A percentile compares a stretch with the other conserved stretches of the same genome.
Evolutionary conservation across 2,329 filamentous ascomycete genomes (phyloP).

Genomic region (Pseudogymnoascus sp.): DNA sequence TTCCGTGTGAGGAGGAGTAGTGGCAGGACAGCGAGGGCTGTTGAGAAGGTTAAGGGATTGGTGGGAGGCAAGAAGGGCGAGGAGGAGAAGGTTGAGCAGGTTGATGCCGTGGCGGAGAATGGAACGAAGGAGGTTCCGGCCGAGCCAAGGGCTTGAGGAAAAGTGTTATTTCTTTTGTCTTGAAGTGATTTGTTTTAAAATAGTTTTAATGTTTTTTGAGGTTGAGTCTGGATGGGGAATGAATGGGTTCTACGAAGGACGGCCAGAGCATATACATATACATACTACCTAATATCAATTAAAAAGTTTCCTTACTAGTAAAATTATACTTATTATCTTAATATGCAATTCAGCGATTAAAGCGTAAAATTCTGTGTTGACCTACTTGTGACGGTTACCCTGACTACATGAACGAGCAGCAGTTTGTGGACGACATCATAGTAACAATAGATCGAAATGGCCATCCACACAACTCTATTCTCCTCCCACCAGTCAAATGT

Average conservation of each 20-base stretch:
- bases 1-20: slow-evolving; percentile 28
- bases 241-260: not conserved
- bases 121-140: not conserved
- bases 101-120: not conserved
- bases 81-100: not conserved
- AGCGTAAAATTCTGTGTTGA: not conserved
- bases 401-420: not conserved
- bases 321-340: not conserved
- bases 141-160: not conserved
- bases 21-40: not conserved
- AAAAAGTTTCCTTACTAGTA: not conserved
- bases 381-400: not conserved
- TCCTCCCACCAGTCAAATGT: not conserved
- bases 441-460: not conserved
- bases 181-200: not conserved
- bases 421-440: not conserved
- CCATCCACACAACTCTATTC: not conserved
- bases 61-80: not conserved
- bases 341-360: not conserved
- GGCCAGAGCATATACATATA: not conserved
- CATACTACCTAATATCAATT: not conserved
- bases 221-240: not conserved
- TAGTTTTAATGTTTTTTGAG: not conserved
- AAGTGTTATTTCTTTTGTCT: not conserved
- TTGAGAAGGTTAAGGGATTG: slow-evolving; percentile 3